phyloP scores from a whole-genome alignment of 106 monocot species.

The Apostasia ramifera region DNA sequence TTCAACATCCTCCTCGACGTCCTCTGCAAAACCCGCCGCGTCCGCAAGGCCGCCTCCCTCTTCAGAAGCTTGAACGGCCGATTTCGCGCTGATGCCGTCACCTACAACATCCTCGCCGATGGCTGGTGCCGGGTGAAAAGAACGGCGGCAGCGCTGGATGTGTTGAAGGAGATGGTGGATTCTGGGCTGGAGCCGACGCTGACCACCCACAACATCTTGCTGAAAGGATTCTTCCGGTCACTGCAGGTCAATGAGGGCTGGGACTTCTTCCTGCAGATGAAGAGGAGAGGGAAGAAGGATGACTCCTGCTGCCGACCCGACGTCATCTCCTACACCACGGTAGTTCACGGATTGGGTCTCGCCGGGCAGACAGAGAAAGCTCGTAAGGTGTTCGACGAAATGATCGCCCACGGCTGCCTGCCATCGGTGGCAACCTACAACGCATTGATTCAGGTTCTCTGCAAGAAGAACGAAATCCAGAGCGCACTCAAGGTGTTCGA shows the following conservation, averaged over 20 bases:
- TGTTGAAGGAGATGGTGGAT: conserved; percentile 70
- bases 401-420: conserved; percentile 42
- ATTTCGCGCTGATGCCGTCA: conserved; percentile 53
- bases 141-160: conserved; percentile 46
- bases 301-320: conserved; percentile 38
- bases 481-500: conserved; percentile 65
- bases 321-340: conserved; percentile 75
- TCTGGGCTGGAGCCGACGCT: conserved; percentile 55
- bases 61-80: conserved; percentile 33
- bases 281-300: conserved; percentile 42
- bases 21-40: conserved; percentile 67
- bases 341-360: conserved; percentile 74
- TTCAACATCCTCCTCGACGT: conserved; percentile 83
- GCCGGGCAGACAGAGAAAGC: conserved; percentile 48
- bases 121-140: conserved; percentile 75
- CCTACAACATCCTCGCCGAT: conserved; percentile 77
- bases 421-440: conserved; percentile 77
- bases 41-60: conserved; percentile 59
- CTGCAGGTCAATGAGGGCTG: conserved; percentile 50
- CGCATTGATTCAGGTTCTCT: conserved; percentile 76
- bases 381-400: conserved; percentile 72
- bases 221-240: conserved; percentile 73
- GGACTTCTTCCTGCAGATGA: conserved; percentile 78
- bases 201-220: conserved; percentile 69
- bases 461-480: conserved; percentile 55